Conservation (phyloP, 108 stramenopile species). For the Nannochloropsis gaditana region DNA sequence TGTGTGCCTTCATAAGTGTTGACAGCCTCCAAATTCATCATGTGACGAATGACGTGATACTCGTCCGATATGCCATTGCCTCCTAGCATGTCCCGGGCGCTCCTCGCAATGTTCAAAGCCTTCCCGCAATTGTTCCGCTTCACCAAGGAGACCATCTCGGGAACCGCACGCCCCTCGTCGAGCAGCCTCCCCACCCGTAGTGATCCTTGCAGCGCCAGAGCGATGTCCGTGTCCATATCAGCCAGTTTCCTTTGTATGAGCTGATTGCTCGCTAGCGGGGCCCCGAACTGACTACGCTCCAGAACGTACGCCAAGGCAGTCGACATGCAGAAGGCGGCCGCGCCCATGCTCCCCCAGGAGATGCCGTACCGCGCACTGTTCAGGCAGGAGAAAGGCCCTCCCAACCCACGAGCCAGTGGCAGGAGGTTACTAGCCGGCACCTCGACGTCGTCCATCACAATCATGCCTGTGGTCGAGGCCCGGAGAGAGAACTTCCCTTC, state of each 20-base stretch:
- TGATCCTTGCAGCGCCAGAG: conserved; percentile 50
- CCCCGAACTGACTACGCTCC: conserved; percentile 78
- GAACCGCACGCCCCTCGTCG: conserved; percentile 64
- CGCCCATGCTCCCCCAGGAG: conserved; percentile 86
- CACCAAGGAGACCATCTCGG: conserved; percentile 83
- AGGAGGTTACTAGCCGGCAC: conserved; percentile 54
- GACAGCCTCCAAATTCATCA: conserved; percentile 90
- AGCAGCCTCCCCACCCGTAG: conserved; percentile 78
- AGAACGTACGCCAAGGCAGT: conserved; percentile 73
- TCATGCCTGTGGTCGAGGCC: conserved; percentile 80
- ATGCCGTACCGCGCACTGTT: conserved; percentile 94
- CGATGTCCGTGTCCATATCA: conserved; percentile 77
- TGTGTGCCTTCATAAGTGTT: conserved; percentile 98
- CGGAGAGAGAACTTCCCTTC: conserved; percentile 82
- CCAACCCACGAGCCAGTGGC: conserved; percentile 51
- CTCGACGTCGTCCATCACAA: conserved; percentile 80
- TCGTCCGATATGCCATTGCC: conserved; percentile 94
- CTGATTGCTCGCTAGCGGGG: conserved; percentile 87
- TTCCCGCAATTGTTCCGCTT: conserved; percentile 90
- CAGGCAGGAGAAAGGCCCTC: conserved; percentile 78
- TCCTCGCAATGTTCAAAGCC: conserved; percentile 75
- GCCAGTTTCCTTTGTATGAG: conserved; percentile 87
- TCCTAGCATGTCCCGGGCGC: conserved; percentile 78
- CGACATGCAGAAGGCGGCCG: conserved; percentile 78
- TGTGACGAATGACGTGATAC: conserved; percentile 90